Percentiles rank a stretch among this genome's conserved stretches.
Conservation (phyloP, 139 green algal genomes). For the Chlorella sp. region DNA sequence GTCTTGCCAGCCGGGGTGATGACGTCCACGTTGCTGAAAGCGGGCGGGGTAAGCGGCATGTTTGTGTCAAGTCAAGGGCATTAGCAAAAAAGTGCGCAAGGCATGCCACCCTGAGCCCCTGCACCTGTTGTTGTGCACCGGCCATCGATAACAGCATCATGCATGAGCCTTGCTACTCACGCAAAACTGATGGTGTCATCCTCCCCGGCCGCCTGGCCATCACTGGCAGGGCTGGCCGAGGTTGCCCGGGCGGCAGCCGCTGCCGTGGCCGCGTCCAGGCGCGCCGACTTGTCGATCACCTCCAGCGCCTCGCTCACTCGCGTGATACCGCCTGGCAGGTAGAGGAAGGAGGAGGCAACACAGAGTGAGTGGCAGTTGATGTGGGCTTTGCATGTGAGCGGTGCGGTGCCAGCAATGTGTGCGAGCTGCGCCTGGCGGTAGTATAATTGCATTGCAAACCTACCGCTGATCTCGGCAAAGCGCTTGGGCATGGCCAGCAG, state of each 20-base stretch:
- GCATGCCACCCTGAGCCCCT: no score
- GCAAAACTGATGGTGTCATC: slow-evolving; percentile 6
- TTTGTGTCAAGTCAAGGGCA: no score
- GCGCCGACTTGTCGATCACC: slow-evolving; percentile 54
- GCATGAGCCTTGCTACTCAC: no score
- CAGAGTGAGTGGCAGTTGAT: neutral
- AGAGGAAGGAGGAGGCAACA: neutral
- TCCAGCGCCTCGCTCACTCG: slow-evolving; percentile 55
- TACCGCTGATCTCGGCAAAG: slow-evolving; percentile 72
- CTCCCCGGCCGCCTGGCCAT: neutral
- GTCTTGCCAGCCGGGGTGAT: slow-evolving; percentile 56
- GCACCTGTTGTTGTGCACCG: no score
- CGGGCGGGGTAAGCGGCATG: no score
- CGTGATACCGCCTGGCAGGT: slow-evolving; percentile 22
- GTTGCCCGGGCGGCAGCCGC: neutral
- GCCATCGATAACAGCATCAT: no score
- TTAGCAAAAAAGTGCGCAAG: no score
- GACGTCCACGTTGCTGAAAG: slow-evolving; percentile 51
- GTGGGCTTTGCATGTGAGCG: no score
- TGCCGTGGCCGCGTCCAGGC: slow-evolving; percentile 21
- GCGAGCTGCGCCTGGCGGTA: neutral
- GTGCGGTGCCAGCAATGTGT: no score
- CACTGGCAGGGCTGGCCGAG: no score
- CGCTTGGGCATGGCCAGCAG: slow-evolving; percentile 72
- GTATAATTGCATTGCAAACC: neutral